Evolutionary conservation across 805 yeast species (phyloP).

Genomic region (Wickerhamiella qilinensis): DNA sequence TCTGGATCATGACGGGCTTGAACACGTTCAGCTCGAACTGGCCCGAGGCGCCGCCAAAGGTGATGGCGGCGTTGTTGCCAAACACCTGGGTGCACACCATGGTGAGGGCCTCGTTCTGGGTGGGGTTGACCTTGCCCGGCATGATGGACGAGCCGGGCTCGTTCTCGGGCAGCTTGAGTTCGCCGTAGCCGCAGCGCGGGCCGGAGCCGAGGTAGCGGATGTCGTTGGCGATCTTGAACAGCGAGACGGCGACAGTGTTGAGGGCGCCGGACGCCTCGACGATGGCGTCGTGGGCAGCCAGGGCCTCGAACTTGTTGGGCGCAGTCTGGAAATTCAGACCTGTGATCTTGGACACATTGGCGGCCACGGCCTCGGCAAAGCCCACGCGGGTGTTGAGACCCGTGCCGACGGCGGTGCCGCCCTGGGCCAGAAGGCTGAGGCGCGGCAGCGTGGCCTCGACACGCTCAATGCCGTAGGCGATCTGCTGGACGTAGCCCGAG

Average conservation of each 20-base stretch:
- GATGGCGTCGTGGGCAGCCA: constrained; percentile 97
- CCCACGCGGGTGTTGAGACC: constrained; percentile 92
- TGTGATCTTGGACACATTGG: constrained; percentile 67
- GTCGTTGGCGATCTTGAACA: constrained; percentile 94
- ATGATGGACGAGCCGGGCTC: constrained; percentile 98
- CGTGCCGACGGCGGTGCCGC: constrained; percentile 99
- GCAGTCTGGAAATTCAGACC: constrained; percentile 86
- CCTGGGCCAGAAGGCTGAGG: constrained; percentile 81
- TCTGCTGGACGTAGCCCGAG: constrained; percentile 88
- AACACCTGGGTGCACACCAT: constrained; percentile 97
- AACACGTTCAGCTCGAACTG: constrained; percentile 96
- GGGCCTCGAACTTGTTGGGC: constrained; percentile 97
- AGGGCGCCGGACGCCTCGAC: constrained; percentile 96
- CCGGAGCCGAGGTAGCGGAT: constrained; percentile 97
- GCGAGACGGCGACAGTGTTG: constrained; percentile 84
- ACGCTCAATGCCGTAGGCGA: constrained; percentile 78
- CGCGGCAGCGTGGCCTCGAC: constrained; percentile 63
- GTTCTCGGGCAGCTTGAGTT: constrained; percentile 86
- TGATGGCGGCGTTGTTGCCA: constrained; percentile 90
- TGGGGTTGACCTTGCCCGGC: constrained; percentile 99
- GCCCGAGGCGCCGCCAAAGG: constrained; percentile 97
- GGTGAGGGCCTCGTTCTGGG: constrained; percentile 96
- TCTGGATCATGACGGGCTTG: constrained; percentile 90
- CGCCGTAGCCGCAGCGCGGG: constrained; percentile 99
- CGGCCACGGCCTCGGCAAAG: constrained; percentile 75